Conservation (phyloP, 495 filamentous ascomycete genomes). For the Penicillium malachiteum region DNA sequence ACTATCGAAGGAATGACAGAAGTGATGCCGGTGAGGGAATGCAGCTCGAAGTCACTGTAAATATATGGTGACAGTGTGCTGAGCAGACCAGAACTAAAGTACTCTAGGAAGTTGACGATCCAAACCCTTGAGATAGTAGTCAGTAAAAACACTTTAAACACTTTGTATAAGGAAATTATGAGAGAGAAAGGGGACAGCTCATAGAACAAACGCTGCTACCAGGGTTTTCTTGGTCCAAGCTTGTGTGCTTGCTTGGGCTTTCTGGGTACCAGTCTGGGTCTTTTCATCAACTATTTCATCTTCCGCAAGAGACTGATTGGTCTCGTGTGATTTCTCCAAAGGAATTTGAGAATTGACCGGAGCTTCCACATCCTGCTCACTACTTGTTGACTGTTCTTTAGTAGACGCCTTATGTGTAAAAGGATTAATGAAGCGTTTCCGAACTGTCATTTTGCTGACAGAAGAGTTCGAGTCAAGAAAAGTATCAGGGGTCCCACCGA, state of each 20-base stretch:
- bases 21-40: slow-evolving; percentile 33
- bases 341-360: neutral
- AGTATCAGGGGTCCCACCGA: neutral
- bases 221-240: slow-evolving; percentile 25
- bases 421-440: slow-evolving; percentile 13
- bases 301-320: neutral
- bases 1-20: slow-evolving; percentile 43
- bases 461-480: neutral
- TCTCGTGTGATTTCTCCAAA: slow-evolving; percentile 3
- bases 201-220: slow-evolving; percentile 27
- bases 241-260: slow-evolving; percentile 13
- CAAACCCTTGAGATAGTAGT: slow-evolving; percentile 19
- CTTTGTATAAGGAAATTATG: neutral
- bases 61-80: slow-evolving; percentile 25
- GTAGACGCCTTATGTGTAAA: neutral
- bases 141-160: neutral
- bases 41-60: slow-evolving; percentile 27
- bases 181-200: neutral
- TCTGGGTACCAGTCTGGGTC: slow-evolving; percentile 9
- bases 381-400: neutral
- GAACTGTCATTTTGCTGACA: slow-evolving; percentile 3
- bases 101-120: slow-evolving; percentile 17
- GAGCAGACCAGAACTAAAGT: slow-evolving; percentile 5
- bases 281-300: slow-evolving; percentile 8
- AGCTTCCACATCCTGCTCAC: neutral